Conservation (phyloP, 1,284 basidiomycete genomes). For the Cutaneotrichosporon cyanovorans region DNA sequence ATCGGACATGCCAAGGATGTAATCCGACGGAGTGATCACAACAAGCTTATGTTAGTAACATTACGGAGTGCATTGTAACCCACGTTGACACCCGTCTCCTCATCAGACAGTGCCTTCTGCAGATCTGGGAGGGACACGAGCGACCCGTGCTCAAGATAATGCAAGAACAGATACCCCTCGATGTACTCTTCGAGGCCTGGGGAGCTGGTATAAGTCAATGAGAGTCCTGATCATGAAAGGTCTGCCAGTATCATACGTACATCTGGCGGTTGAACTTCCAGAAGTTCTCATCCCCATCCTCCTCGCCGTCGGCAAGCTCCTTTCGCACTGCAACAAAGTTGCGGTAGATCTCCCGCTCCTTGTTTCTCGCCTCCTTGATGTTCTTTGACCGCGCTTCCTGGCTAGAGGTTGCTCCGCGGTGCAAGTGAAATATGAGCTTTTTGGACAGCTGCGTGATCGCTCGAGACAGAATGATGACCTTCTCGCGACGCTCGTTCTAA, state of each 20-base stretch:
- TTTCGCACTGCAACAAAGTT: slow-evolving; percentile 58
- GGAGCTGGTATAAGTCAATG: slow-evolving; percentile 25
- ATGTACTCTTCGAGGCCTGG: slow-evolving; percentile 79
- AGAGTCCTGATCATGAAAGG: not conserved
- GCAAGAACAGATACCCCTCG: slow-evolving; percentile 80
- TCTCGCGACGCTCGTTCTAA: slow-evolving; percentile 46
- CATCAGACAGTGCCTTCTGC: slow-evolving; percentile 57
- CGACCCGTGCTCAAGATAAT: slow-evolving; percentile 68
- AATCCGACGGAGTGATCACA: slow-evolving; percentile 76
- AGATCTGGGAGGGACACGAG: slow-evolving; percentile 66
- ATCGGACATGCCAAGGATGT: slow-evolving; percentile 85
- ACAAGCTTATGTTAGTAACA: slow-evolving; percentile 21
- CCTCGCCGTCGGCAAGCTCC: slow-evolving; percentile 53
- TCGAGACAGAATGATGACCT: slow-evolving; percentile 50
- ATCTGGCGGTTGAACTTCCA: slow-evolving; percentile 73
- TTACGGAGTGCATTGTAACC: not conserved
- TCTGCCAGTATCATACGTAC: slow-evolving; percentile 46
- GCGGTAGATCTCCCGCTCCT: slow-evolving; percentile 62
- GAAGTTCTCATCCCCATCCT: slow-evolving; percentile 48
- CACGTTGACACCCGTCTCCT: slow-evolving; percentile 8
- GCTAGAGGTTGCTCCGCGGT: slow-evolving; percentile 56
- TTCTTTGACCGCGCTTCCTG: slow-evolving; percentile 30
- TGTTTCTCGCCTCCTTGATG: slow-evolving; percentile 54
- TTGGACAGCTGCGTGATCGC: slow-evolving; percentile 91
- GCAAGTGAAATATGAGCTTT: slow-evolving; percentile 87